These are phyloP conservation scores for Knoxdaviesia capensis DNA, from an alignment of 2,329 filamentous ascomycete species.

Conservation along the genomic window DNA sequence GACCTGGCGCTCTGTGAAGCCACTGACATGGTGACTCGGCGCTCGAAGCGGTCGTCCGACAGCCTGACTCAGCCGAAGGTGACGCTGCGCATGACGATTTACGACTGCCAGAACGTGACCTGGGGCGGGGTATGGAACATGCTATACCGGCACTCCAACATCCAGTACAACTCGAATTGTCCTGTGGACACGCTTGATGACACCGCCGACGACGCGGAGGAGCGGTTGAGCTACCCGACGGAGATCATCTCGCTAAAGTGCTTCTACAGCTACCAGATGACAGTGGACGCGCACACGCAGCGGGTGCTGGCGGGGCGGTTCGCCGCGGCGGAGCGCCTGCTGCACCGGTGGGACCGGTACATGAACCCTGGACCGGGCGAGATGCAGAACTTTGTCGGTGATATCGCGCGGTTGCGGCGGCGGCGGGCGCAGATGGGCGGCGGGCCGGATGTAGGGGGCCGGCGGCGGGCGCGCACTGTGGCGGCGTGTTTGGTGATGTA, in stretches of 20 bases:
- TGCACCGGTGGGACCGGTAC: slow-evolving; percentile 81
- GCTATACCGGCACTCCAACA: slow-evolving; percentile 63
- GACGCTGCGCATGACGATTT: slow-evolving; percentile 61
- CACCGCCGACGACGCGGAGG: slow-evolving; percentile 16
- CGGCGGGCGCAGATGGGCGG: slow-evolving; percentile 62
- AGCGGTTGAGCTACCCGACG: slow-evolving; percentile 37
- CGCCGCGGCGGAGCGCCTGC: slow-evolving; percentile 53
- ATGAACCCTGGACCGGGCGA: slow-evolving; percentile 62
- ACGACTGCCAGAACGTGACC: slow-evolving; percentile 80
- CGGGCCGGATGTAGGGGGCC: slow-evolving; percentile 26
- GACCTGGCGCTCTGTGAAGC: slow-evolving; percentile 75
- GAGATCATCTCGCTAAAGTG: slow-evolving; percentile 78
- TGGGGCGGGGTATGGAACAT: slow-evolving; percentile 85
- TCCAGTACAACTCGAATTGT: slow-evolving; percentile 21
- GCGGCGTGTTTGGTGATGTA: slow-evolving; percentile 45
- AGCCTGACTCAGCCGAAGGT: slow-evolving; percentile 24
- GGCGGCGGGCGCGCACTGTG: slow-evolving; percentile 43
- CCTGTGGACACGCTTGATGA: too few relatives aligned
- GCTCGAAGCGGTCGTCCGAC: slow-evolving; percentile 25
- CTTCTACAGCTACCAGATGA: slow-evolving; percentile 90
- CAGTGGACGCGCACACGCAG: slow-evolving; percentile 82
- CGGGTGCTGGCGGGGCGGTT: slow-evolving; percentile 63
- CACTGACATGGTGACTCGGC: slow-evolving; percentile 53
- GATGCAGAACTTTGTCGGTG: slow-evolving; percentile 53
- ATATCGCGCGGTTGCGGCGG: slow-evolving; percentile 46